Percentiles rank a stretch among this genome's conserved stretches.
Evolutionary conservation across 345 rosid genomes (phyloP).

Genomic region (Lumnitzera littorea): DNA sequence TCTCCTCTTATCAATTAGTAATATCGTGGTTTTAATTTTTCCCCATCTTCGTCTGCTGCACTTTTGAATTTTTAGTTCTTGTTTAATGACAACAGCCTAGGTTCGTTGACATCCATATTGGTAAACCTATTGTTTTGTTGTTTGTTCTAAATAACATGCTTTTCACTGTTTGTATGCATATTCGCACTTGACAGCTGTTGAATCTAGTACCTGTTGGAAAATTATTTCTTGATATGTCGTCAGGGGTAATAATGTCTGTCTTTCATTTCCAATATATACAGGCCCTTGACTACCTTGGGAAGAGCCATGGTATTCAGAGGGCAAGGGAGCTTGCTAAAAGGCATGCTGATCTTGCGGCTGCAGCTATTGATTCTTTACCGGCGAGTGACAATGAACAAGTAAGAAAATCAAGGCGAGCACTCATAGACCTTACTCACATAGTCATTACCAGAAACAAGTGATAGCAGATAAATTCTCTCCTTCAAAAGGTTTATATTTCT

Average conservation of each 20-base stretch:
- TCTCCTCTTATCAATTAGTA: no score
- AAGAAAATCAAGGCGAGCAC: slow-evolving; percentile 72
- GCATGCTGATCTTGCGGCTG: slow-evolving; percentile 76
- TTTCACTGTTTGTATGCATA: no score
- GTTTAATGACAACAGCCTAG: no score
- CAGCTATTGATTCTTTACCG: slow-evolving; percentile 64
- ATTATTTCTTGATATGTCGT: background rate
- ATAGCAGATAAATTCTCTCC: background rate
- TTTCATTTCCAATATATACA: slow-evolving; percentile 19
- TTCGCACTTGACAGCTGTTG: no score
- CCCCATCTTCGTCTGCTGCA: no score
- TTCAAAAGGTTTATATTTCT: no score
- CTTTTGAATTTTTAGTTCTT: no score
- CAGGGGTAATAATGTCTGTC: background rate
- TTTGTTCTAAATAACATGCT: no score
- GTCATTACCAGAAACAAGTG: slow-evolving; percentile 74
- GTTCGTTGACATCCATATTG: no score
- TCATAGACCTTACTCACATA: slow-evolving; percentile 67
- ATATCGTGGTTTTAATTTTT: no score
- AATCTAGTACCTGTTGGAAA: background rate
- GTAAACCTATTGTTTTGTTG: no score
- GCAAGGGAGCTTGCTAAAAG: slow-evolving; percentile 69
- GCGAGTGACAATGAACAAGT: slow-evolving; percentile 64
- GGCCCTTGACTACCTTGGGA: slow-evolving; percentile 87
- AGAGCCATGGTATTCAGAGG: slow-evolving; percentile 78